Percentiles rank a stretch among this genome's conserved stretches.
Evolutionary conservation across 331 rosid species (phyloP).

Genomic region (Erythrophleum ivorense): DNA sequence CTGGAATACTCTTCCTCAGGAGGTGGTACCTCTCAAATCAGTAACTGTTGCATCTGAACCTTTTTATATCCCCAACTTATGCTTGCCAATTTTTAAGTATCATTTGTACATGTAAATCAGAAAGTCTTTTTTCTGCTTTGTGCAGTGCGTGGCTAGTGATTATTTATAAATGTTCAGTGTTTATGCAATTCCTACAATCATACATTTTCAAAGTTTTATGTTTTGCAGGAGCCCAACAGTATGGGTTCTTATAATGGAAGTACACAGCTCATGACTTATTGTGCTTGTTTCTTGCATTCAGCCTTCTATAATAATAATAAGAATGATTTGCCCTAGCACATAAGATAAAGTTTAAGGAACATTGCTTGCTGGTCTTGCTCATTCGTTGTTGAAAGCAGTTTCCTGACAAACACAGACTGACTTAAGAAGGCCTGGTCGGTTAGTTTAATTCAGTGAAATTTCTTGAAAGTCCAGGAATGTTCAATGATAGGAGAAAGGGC

Average conservation of each 20-base stretch:
- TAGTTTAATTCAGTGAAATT: constrained; percentile 9
- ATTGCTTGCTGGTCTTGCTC: constrained; percentile 11
- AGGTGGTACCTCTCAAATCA: constrained; percentile 56
- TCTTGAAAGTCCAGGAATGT: constrained; percentile 24
- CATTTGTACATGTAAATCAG: constrained; percentile 13
- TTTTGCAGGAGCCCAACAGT: not conserved
- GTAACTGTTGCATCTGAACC: constrained; percentile 4
- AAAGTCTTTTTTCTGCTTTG: constrained; percentile 1
- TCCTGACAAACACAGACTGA: not conserved
- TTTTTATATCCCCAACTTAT: constrained; percentile 27
- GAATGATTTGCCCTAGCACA: constrained; percentile 15
- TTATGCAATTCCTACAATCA: constrained; percentile 6
- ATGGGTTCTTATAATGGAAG: constrained; percentile 30
- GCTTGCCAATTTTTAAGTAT: constrained; percentile 22
- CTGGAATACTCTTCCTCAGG: constrained; percentile 92
- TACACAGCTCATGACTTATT: not conserved
- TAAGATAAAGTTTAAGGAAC: constrained; percentile 20
- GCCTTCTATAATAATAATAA: not conserved
- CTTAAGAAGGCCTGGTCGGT: not conserved
- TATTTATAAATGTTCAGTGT: not conserved
- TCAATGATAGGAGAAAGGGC: constrained; percentile 7
- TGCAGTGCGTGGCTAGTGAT: not conserved
- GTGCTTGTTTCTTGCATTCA: constrained; percentile 3
- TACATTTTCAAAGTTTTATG: constrained; percentile 8
- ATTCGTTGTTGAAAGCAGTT: constrained; percentile 16